Conservation (phyloP, 139 green algal species). For the Picochlorum sp. region DNA sequence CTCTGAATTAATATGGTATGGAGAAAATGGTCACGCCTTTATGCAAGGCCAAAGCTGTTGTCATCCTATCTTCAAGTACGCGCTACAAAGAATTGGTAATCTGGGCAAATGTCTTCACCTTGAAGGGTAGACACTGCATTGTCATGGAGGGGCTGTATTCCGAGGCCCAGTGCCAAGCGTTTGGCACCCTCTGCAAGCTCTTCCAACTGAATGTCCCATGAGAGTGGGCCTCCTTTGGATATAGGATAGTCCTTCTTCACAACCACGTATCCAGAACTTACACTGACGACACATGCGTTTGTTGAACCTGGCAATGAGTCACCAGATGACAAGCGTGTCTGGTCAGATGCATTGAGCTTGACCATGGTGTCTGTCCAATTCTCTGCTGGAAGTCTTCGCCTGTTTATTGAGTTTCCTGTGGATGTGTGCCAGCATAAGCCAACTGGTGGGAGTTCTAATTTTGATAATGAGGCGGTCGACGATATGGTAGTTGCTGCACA, state of each 20-base stretch:
- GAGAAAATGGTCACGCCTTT: background rate
- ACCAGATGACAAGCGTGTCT: slow-evolving; percentile 3
- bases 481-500: background rate
- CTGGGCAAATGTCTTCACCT: slow-evolving; percentile 14
- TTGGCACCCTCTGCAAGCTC: slow-evolving; percentile 24
- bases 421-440: slow-evolving; percentile 26
- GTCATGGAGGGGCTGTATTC: background rate
- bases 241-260: slow-evolving; percentile 21
- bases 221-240: slow-evolving; percentile 23
- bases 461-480: background rate
- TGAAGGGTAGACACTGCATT: background rate
- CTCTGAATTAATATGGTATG: background rate
- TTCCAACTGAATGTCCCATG: slow-evolving; percentile 33
- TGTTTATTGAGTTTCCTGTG: background rate
- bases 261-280: slow-evolving; percentile 15
- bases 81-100: slow-evolving; percentile 29
- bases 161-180: slow-evolving; percentile 16
- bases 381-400: slow-evolving; percentile 9
- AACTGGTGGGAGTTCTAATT: slow-evolving; percentile 15
- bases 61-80: background rate
- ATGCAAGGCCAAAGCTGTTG: no score
- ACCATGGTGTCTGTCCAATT: slow-evolving; percentile 30
- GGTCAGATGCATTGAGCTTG: slow-evolving; percentile 1
- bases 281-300: slow-evolving; percentile 5
- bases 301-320: slow-evolving; percentile 7